Evolutionary conservation across 2,329 filamentous ascomycete species (phyloP), one percentile per base, ranked within the genome.

Genomic region (Paraphaeosphaeria minitans): DNA sequence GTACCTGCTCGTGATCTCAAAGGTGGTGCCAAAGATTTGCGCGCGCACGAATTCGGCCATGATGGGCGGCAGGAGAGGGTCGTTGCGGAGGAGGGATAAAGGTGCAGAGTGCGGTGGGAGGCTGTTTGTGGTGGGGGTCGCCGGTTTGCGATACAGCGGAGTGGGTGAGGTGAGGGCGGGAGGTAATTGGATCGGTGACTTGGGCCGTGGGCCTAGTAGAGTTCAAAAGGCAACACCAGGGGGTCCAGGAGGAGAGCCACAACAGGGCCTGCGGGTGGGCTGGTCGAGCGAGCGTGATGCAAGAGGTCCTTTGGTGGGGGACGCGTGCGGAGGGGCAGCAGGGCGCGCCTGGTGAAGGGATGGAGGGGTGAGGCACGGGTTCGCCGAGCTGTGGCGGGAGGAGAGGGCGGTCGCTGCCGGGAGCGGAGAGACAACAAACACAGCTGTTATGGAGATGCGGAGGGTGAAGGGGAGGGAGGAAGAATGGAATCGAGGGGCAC

Each of bases 41-140:
- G 94, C 93, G 81, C 95, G 91, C 77, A 99, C 92, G 81, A 99
- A 99, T 85, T 99, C 95, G 79, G 95, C 95, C 95, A 99, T 98
- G 78, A 76, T 89, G 86, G 58, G 61, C 57, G 43, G 57, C n/a
- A 9, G 37, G 63, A 64, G 60, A 37, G 54, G 46, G 55, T 53
- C 33, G 45, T 56, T 43, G 62, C 61, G 65, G 64, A 43, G 53
- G 51, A 37, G 46, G 58, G 58, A 27, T 56, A 31, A 55, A 57
- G 43, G 55, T 43, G 60, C 63, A 51, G 49, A 61, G 47, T 56
- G 63, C 53, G 62, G 57, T 64, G 61, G 55, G 52, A 62, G 56
- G 56, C 54, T 60, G 63, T 58, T 58, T 59, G 61, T 53, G 54
- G 54, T 57, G 58, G 33, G 33, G 61, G 53, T 65, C 64, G 63